These are phyloP conservation scores for Pestalotiopsis fici DNA, from an alignment of 2,329 filamentous ascomycete genomes.

Conservation along the genomic window DNA sequence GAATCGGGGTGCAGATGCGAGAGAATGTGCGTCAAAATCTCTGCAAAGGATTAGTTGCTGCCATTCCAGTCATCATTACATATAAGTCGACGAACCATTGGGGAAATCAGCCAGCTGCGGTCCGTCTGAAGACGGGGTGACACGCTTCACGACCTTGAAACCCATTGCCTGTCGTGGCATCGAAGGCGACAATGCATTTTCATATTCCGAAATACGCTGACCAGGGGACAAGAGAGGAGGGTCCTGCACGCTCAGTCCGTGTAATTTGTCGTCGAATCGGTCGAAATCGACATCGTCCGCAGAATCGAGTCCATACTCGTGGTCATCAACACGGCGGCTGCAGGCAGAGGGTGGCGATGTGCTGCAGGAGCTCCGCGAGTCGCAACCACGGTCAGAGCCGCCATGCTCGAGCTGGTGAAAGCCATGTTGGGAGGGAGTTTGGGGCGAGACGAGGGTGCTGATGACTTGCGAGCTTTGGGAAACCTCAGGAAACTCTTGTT, in stretches of 20 bases:
- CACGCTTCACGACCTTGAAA: slow-evolving; percentile 57
- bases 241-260: slow-evolving; percentile 49
- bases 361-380: slow-evolving; percentile 33
- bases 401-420: slow-evolving; percentile 40
- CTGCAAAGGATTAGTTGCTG: slow-evolving; percentile 47
- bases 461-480: slow-evolving; percentile 22
- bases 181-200: slow-evolving; percentile 55
- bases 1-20: slow-evolving; percentile 88
- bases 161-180: slow-evolving; percentile 48
- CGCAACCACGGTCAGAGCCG: slow-evolving; percentile 36
- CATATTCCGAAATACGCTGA: slow-evolving; percentile 61
- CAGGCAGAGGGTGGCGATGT: slow-evolving; percentile 36
- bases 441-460: slow-evolving; percentile 33
- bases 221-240: slow-evolving; percentile 36
- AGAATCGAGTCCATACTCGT: slow-evolving; percentile 12
- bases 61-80: slow-evolving; percentile 14
- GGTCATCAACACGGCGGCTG: slow-evolving; percentile 21
- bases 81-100: slow-evolving; percentile 66
- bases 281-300: slow-evolving; percentile 37
- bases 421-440: slow-evolving; percentile 58
- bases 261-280: slow-evolving; percentile 51
- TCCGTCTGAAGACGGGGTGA: slow-evolving; percentile 37
- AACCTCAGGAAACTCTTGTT: slow-evolving; percentile 53
- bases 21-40: slow-evolving; percentile 87
- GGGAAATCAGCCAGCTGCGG: slow-evolving; percentile 64